Evolutionary conservation across 2,329 filamentous ascomycete genomes (phyloP).

Genomic region (Didymella exigua): DNA sequence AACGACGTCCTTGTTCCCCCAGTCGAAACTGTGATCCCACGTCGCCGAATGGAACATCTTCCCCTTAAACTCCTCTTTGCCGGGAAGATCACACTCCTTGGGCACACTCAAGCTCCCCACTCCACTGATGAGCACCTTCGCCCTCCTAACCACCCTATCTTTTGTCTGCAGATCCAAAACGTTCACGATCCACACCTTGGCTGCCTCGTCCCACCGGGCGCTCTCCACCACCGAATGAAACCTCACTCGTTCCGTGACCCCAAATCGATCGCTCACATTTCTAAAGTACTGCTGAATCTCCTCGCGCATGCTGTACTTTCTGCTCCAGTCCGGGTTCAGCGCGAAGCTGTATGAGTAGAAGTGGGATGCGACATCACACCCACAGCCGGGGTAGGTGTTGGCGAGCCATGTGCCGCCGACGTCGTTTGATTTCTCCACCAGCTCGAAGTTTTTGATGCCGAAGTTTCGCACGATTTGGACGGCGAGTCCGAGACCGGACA

Average conservation of each 20-base stretch:
- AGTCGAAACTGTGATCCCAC: constrained; percentile 58
- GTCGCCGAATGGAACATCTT: constrained; percentile 41
- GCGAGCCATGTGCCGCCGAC: constrained; percentile 45
- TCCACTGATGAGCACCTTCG: constrained; percentile 36
- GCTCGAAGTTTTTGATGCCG: constrained; percentile 48
- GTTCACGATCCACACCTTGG: constrained; percentile 48
- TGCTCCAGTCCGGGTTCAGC: constrained; percentile 64
- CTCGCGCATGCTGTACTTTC: constrained; percentile 60
- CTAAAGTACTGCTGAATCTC: constrained; percentile 64
- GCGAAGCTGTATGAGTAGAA: constrained; percentile 68
- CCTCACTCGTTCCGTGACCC: constrained; percentile 51
- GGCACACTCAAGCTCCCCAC: constrained; percentile 40
- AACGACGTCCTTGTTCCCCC: constrained; percentile 48
- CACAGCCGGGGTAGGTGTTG: constrained; percentile 44
- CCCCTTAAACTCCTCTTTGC: constrained; percentile 53
- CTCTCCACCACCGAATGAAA: constrained; percentile 53
- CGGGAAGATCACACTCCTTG: constrained; percentile 50
- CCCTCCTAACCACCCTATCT: constrained; percentile 23
- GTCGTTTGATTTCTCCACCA: constrained; percentile 53
- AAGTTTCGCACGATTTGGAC: constrained; percentile 53
- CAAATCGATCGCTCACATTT: constrained; percentile 37
- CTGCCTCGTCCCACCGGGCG: constrained; percentile 53
- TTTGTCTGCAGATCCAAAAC: constrained; percentile 32
- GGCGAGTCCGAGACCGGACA: constrained; percentile 55
- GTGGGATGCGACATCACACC: constrained; percentile 52